These are phyloP conservation scores for Dictyostelium brefeldianum DNA, from an alignment of 78 protist genomes.

Conservation along the genomic window DNA sequence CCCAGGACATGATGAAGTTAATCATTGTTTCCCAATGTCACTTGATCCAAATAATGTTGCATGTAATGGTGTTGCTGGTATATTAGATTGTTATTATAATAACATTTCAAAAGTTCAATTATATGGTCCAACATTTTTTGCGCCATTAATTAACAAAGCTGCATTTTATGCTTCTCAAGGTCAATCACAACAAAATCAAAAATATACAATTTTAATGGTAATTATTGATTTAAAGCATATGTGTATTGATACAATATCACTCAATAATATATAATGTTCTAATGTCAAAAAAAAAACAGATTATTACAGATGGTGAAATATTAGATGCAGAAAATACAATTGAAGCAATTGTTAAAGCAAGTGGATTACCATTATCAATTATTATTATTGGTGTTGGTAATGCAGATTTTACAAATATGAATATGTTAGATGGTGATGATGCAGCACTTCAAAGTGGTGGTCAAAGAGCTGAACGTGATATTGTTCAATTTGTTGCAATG, in stretches of 20 bases:
- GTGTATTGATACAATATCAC: too few relatives aligned
- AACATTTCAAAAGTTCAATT: conserved; percentile 57
- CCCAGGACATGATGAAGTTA: conserved; percentile 37
- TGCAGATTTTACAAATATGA: conserved; percentile 86
- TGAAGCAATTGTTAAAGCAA: conserved; percentile 54
- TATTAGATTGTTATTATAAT: conserved; percentile 52
- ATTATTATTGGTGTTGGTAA: conserved; percentile 93
- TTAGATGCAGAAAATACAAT: conserved; percentile 89
- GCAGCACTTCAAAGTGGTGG: neutral
- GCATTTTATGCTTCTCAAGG: neutral
- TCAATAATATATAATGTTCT: too few relatives aligned
- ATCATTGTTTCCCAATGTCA: conserved; percentile 87
- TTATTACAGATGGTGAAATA: conserved; percentile 94
- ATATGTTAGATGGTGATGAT: conserved; percentile 89
- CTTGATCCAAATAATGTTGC: neutral
- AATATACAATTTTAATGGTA: conserved; percentile 84
- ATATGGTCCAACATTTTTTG: conserved; percentile 88
- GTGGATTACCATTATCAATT: conserved; percentile 86
- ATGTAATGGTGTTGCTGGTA: conserved; percentile 67
- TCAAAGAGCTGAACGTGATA: conserved; percentile 81
- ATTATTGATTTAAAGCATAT: too few relatives aligned
- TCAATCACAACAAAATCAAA: conserved; percentile 27
- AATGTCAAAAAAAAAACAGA: neutral
- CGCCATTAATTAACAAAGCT: conserved; percentile 66
- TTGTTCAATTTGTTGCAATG: conserved; percentile 92